phyloP scores from a whole-genome alignment of 2,329 filamentous ascomycete genomes.

The Alternaria panax region DNA sequence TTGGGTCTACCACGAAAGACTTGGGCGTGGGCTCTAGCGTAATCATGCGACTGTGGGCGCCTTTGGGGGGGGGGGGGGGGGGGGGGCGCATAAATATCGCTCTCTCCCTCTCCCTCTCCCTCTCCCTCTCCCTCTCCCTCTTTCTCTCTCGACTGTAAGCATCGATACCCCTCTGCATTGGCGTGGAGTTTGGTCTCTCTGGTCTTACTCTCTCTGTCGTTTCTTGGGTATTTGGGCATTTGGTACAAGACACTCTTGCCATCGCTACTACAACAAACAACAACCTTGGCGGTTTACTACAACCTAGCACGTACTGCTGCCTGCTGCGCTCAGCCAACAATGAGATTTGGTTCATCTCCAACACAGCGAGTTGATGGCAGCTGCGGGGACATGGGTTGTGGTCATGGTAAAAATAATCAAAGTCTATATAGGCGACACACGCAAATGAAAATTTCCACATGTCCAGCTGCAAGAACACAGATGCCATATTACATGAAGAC shows the following conservation, averaged over 20 bases:
- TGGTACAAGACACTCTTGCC: neutral
- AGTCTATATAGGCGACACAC: constrained; percentile 1
- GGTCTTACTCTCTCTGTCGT: neutral
- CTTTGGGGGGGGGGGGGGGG: no score
- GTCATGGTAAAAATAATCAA: neutral
- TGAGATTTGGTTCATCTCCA: constrained; percentile 16
- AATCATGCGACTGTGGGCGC: neutral
- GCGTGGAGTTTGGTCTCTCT: constrained; percentile 8
- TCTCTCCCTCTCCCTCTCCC: no score
- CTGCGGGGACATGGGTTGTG: neutral
- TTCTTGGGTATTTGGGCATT: neutral
- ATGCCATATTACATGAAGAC: no score
- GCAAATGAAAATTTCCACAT: neutral
- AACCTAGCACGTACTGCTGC: neutral
- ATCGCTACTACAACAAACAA: neutral
- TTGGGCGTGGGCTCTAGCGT: neutral
- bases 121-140: no score
- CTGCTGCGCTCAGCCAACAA: neutral
- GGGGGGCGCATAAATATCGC: neutral
- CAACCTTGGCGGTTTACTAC: no score
- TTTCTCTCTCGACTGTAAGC: constrained; percentile 6
- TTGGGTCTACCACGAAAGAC: neutral
- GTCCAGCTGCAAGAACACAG: no score
- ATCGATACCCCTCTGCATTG: constrained; percentile 7
- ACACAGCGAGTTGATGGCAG: neutral